Base-by-base conservation (phyloP, 768 basidiomycete species). In the Jaapia argillacea region DNA sequence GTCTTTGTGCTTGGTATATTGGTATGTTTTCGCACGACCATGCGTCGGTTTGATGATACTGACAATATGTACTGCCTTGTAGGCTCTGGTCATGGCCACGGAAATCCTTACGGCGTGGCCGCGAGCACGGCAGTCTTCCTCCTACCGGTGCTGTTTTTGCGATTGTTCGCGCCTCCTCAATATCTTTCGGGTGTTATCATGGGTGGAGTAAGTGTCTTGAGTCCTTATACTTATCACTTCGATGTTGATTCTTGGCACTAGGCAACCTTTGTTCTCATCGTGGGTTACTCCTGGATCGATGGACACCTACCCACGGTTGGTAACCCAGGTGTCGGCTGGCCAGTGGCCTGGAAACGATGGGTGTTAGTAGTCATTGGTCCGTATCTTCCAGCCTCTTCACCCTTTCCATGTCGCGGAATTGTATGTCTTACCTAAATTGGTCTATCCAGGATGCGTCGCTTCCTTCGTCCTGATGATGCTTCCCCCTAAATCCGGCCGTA, bases 271-370 rank as follows among this genome's bases (percentile, higher is more conserved):
- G 55, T 60, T 5, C 64, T 77, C 16, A 60, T 74, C 13, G 57
- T 74, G 2, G 77, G 77, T 0, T 79, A 78, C 52, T 69, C 70
- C 0, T 79, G 74, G 74, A 63, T 78, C 31, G 77, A 79, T 47
- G 68, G 65, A 3, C 70, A 79, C 51, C 49, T 71, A 2, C 50
- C 54, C 2, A 57, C 70, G 22, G 55, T 69, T 20, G 68, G 63
- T 13, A 70, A 71, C 43, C 65, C 70, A 2, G 79, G 79, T 2
- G 59, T 70, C 4, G 79, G 78, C 1, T 75, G 72, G 58, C 52
- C 54, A 2, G 57, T 78, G 25, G 71, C 74, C 0, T 78, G 78
- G 69, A 61, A 61, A 47, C 61, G 77, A 36, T 74, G 68, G 46
- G 56, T 71, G 0, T 58, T 74, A 2, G 74, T 77, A 28, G 55